A percentile compares a stretch with the other conserved stretches of the same genome.
Evolutionary conservation across 2,329 filamentous ascomycete species (phyloP).

Genomic region (Neofusicoccum umdonicola): DNA sequence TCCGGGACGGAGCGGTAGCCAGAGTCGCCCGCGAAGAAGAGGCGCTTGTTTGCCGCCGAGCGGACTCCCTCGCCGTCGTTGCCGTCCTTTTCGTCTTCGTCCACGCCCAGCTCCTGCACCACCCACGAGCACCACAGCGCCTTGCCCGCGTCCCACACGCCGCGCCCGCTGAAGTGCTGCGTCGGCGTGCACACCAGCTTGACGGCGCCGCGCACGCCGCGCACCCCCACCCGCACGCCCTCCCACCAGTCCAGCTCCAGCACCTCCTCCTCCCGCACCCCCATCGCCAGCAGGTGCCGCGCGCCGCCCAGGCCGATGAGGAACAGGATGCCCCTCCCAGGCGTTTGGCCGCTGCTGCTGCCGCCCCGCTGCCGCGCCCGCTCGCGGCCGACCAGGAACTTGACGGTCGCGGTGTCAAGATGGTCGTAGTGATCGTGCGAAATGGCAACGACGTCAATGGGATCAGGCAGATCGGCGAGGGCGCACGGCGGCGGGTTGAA

Average conservation of each 20-base stretch:
- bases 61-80: neutral
- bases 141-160: slow-evolving; percentile 38
- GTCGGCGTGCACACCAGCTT: slow-evolving; percentile 47
- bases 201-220: slow-evolving; percentile 37
- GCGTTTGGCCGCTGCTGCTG: neutral
- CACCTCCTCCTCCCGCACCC: slow-evolving; percentile 38
- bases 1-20: slow-evolving; percentile 43
- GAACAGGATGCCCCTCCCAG: slow-evolving; percentile 25
- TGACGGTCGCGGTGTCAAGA: slow-evolving; percentile 48
- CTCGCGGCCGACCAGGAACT: slow-evolving; percentile 21
- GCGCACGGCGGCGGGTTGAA: slow-evolving; percentile 53
- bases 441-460: slow-evolving; percentile 51
- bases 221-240: slow-evolving; percentile 33
- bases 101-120: slow-evolving; percentile 29
- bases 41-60: neutral
- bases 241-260: slow-evolving; percentile 54
- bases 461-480: slow-evolving; percentile 48
- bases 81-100: neutral
- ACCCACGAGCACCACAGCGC: slow-evolving; percentile 52
- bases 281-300: slow-evolving; percentile 36
- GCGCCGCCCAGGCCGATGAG: slow-evolving; percentile 44
- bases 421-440: slow-evolving; percentile 60
- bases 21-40: slow-evolving; percentile 50
- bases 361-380: neutral
- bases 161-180: slow-evolving; percentile 48